A percentile compares a stretch with the other conserved stretches of the same genome.
Evolutionary conservation across 495 filamentous ascomycete species (phyloP).

Genomic region (Lentithecium fluviatile): DNA sequence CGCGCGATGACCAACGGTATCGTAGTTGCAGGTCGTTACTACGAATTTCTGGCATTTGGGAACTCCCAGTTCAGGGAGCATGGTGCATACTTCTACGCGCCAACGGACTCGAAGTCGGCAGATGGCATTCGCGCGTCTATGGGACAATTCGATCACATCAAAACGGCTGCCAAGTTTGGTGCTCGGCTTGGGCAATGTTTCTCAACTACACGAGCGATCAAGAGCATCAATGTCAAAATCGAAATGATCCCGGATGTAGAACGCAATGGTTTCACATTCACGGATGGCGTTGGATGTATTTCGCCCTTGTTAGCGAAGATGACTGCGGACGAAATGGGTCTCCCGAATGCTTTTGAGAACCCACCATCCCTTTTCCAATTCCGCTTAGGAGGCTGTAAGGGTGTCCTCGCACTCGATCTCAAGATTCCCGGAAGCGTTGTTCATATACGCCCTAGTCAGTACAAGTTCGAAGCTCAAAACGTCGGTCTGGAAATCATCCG

Average conservation of each 20-base stretch:
- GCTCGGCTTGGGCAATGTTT: conserved; percentile 92
- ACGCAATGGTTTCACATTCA: conserved; percentile 67
- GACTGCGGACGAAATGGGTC: conserved; percentile 61
- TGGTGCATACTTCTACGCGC: conserved; percentile 85
- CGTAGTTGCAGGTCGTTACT: conserved; percentile 72
- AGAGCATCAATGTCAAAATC: conserved; percentile 47
- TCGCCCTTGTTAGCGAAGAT: conserved; percentile 72
- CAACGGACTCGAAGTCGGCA: conserved; percentile 58
- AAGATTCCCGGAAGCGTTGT: conserved; percentile 51
- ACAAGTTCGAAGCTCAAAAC: conserved; percentile 76
- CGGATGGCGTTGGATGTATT: conserved; percentile 93
- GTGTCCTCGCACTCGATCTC: conserved; percentile 68
- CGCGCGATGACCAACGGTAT: conserved; percentile 76
- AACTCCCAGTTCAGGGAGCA: conserved; percentile 94
- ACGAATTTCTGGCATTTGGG: conserved; percentile 89
- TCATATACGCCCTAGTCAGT: conserved; percentile 75
- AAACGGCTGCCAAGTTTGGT: conserved; percentile 76
- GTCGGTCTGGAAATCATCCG: conserved; percentile 80
- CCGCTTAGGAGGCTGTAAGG: conserved; percentile 87
- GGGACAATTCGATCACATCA: conserved; percentile 79
- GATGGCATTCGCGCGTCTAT: conserved; percentile 84
- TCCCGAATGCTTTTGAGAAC: conserved; percentile 48
- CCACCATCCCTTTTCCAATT: conserved; percentile 87
- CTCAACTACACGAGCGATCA: conserved; percentile 79
- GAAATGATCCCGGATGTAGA: conserved; percentile 62